phyloP scores from a whole-genome alignment of 192 early-diverging fungal species.

The Podila epicladia region DNA sequence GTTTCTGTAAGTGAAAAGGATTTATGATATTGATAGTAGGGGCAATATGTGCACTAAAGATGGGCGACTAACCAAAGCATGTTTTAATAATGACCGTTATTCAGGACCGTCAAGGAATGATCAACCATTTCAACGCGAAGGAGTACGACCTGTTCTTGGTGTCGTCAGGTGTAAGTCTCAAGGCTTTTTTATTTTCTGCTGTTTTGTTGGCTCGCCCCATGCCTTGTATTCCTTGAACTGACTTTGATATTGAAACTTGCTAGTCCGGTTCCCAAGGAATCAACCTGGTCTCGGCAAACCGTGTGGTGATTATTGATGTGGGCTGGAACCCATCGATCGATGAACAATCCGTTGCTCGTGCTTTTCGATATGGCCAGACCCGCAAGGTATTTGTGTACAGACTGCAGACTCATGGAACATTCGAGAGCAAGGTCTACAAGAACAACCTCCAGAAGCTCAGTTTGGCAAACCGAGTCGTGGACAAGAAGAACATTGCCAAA shows the following conservation, averaged over 20 bases:
- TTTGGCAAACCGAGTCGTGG: slow-evolving; percentile 71
- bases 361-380: slow-evolving; percentile 76
- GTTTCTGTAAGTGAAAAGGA: slow-evolving; percentile 22
- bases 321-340: slow-evolving; percentile 86
- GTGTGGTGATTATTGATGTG: slow-evolving; percentile 76
- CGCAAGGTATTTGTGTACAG: slow-evolving; percentile 78
- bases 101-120: slow-evolving; percentile 60
- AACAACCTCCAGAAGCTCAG: slow-evolving; percentile 80
- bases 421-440: slow-evolving; percentile 68
- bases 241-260: neutral
- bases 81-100: neutral
- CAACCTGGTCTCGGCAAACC: slow-evolving; percentile 76
- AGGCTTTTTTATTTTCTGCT: too few relatives aligned
- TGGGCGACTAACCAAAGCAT: neutral
- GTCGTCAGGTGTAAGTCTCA: slow-evolving; percentile 57
- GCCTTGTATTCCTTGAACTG: too few relatives aligned
- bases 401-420: slow-evolving; percentile 64
- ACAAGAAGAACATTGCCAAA: slow-evolving; percentile 63
- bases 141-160: slow-evolving; percentile 65
- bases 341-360: slow-evolving; percentile 79
- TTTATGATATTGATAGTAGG: neutral
- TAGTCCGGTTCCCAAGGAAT: slow-evolving; percentile 59
- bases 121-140: slow-evolving; percentile 70
- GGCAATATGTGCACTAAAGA: neutral
- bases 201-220: too few relatives aligned